These are phyloP conservation scores for Clarireedia homoeocarpa DNA, from an alignment of 2,329 filamentous ascomycete genomes.

Conservation along the genomic window DNA sequence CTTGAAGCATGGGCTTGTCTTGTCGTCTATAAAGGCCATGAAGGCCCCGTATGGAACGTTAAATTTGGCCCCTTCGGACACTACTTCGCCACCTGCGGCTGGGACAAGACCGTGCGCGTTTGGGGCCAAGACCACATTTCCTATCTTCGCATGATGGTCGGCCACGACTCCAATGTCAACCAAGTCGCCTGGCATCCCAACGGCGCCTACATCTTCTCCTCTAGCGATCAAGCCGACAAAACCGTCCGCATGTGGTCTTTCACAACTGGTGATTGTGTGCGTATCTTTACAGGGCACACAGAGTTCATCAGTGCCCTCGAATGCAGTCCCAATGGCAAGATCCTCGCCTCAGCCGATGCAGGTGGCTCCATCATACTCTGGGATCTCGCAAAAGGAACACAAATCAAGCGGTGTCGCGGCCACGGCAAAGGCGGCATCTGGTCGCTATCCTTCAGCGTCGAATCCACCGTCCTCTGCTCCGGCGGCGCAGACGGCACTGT, in stretches of 20 bases:
- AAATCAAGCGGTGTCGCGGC: constrained; percentile 87
- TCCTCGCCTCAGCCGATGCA: constrained; percentile 84
- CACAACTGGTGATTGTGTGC: constrained; percentile 76
- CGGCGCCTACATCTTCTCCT: constrained; percentile 86
- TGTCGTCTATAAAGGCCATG: constrained; percentile 89
- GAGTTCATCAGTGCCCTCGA: constrained; percentile 80
- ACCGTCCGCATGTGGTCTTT: constrained; percentile 97
- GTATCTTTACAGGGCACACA: constrained; percentile 85
- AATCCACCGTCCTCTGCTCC: constrained; percentile 83
- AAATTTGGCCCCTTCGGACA: constrained; percentile 89
- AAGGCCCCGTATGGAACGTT: constrained; percentile 81
- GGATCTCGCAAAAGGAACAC: constrained; percentile 80
- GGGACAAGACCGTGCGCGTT: constrained; percentile 82
- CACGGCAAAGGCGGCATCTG: constrained; percentile 92
- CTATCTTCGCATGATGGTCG: constrained; percentile 78
- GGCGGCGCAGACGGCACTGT: constrained; percentile 90
- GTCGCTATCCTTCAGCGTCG: constrained; percentile 87
- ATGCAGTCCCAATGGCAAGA: constrained; percentile 80
- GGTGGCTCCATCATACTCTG: constrained; percentile 88
- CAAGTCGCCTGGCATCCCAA: constrained; percentile 92
- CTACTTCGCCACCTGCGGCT: constrained; percentile 83
- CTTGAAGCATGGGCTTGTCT: constrained; percentile 87
- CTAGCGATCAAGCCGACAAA: constrained; percentile 75
- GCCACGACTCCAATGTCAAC: constrained; percentile 90
- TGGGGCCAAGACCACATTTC: constrained; percentile 93